These are phyloP conservation scores for Avena insularis DNA, from an alignment of 176 grass and related monocot genomes.

Conservation along the genomic window DNA sequence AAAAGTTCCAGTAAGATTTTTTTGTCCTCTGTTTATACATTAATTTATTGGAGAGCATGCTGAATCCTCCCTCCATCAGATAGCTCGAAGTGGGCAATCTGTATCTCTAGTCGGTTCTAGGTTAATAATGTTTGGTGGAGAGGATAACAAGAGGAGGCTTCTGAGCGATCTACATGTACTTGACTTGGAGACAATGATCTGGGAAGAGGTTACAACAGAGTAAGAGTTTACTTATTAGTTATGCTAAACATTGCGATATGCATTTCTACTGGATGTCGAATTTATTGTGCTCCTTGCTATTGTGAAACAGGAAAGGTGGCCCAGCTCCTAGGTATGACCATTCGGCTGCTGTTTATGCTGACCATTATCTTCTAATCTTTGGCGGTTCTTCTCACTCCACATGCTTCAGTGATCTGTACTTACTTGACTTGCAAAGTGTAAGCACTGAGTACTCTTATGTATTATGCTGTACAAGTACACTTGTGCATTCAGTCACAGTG, in stretches of 20 bases:
- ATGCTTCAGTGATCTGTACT: conserved; percentile 93
- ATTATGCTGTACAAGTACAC: conserved; percentile 18
- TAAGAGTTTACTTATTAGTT: conserved; percentile 53
- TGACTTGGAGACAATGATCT: conserved; percentile 93
- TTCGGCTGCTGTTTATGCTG: conserved; percentile 72
- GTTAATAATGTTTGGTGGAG: conserved; percentile 95
- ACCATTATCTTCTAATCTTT: conserved; percentile 92
- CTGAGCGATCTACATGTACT: conserved; percentile 92
- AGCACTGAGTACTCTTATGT: conserved; percentile 27
- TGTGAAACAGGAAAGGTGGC: conserved; percentile 61
- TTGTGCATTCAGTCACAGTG: background rate
- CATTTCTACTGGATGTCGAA: conserved; percentile 1
- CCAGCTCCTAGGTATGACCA: conserved; percentile 93
- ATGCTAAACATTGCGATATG: conserved; percentile 28
- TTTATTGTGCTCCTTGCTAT: conserved; percentile 34
- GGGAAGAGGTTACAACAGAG: conserved; percentile 77
- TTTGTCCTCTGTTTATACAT: conserved; percentile 31
- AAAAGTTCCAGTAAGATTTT: conserved; percentile 76
- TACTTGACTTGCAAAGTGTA: conserved; percentile 89
- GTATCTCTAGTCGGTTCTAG: conserved; percentile 67
- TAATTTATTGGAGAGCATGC: conserved; percentile 26
- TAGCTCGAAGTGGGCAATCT: conserved; percentile 85
- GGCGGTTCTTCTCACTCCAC: conserved; percentile 93
- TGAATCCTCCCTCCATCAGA: conserved; percentile 55
- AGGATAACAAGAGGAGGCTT: conserved; percentile 79